Conservation (phyloP, 2,329 filamentous ascomycete genomes). For the Didymellaceae sp. region DNA sequence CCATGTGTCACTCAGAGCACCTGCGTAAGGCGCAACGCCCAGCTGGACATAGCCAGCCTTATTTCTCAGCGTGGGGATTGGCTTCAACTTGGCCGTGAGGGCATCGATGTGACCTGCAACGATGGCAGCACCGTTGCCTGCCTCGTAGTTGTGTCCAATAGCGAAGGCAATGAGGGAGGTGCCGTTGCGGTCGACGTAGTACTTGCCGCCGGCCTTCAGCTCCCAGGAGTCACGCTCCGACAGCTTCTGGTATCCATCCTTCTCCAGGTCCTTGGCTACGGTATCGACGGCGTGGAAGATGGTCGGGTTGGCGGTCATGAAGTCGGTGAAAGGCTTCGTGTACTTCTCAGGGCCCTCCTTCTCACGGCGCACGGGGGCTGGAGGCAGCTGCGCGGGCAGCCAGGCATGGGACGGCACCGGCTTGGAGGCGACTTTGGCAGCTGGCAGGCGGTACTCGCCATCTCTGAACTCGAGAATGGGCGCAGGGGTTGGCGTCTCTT, state of each 20-base stretch:
- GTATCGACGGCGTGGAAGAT: conserved; percentile 88
- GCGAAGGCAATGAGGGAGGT: conserved; percentile 85
- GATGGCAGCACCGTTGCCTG: conserved; percentile 86
- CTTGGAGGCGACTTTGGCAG: conserved; percentile 8
- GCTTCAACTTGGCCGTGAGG: conserved; percentile 87
- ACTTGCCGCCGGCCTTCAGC: conserved; percentile 81
- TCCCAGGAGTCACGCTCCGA: conserved; percentile 83
- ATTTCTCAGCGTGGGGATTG: conserved; percentile 81
- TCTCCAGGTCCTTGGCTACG: conserved; percentile 74
- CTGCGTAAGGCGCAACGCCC: conserved; percentile 91
- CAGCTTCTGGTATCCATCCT: conserved; percentile 78
- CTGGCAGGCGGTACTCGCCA: conserved; percentile 14
- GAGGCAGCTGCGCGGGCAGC: conserved; percentile 18
- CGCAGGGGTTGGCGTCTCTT: conserved; percentile 14
- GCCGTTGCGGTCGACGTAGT: conserved; percentile 85
- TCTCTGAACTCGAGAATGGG: conserved; percentile 16
- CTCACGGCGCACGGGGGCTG: conserved; percentile 22
- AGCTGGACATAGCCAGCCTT: conserved; percentile 88
- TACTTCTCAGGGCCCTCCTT: conserved; percentile 57
- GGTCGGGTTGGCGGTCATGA: conserved; percentile 88
- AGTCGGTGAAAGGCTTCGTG: conserved; percentile 83
- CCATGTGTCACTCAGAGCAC: conserved; percentile 87
- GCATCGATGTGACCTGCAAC: conserved; percentile 94
- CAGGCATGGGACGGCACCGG: conserved; percentile 26
- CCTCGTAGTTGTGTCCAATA: conserved; percentile 78